Conservation (phyloP, 2,329 filamentous ascomycete species). For the Diaporthe australafricana region DNA sequence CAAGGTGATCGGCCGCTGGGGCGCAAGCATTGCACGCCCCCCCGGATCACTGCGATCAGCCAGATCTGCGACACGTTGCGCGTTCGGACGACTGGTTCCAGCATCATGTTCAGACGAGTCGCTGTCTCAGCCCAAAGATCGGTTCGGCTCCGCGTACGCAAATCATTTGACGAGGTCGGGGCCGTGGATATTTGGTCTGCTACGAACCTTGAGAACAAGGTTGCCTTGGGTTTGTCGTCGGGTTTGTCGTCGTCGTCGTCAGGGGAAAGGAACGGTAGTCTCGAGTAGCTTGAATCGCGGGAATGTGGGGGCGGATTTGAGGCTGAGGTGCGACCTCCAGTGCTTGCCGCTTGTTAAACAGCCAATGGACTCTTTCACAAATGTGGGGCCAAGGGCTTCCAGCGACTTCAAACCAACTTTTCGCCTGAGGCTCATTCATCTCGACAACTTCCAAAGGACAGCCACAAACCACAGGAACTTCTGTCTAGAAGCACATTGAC, state of each 20-base stretch:
- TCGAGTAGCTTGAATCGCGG: conserved; percentile 6
- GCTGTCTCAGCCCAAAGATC: conserved; percentile 8
- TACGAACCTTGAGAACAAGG: neutral
- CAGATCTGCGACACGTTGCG: conserved; percentile 29
- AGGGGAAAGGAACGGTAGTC: neutral
- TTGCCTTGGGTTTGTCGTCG: neutral
- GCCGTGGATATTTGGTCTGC: conserved; percentile 1
- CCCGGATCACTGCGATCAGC: conserved; percentile 22
- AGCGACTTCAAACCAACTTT: conserved; percentile 2
- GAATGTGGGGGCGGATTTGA: conserved; percentile 12
- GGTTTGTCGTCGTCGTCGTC: neutral
- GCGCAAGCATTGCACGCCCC: conserved; percentile 19
- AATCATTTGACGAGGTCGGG: neutral
- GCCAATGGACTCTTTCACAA: neutral
- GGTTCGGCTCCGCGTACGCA: conserved; percentile 14
- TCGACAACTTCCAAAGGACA: neutral
- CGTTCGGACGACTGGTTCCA: conserved; percentile 14
- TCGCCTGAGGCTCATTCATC: neutral
- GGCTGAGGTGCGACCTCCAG: neutral
- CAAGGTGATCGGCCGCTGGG: neutral
- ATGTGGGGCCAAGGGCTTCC: neutral
- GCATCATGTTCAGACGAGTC: conserved; percentile 27
- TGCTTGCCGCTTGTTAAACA: neutral
- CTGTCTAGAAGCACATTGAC: neutral
- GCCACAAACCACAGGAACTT: neutral